A percentile compares a stretch with the other conserved stretches of the same genome.
Conservation (phyloP, 2,329 filamentous ascomycete genomes). For the Karstenula rhodostoma region DNA sequence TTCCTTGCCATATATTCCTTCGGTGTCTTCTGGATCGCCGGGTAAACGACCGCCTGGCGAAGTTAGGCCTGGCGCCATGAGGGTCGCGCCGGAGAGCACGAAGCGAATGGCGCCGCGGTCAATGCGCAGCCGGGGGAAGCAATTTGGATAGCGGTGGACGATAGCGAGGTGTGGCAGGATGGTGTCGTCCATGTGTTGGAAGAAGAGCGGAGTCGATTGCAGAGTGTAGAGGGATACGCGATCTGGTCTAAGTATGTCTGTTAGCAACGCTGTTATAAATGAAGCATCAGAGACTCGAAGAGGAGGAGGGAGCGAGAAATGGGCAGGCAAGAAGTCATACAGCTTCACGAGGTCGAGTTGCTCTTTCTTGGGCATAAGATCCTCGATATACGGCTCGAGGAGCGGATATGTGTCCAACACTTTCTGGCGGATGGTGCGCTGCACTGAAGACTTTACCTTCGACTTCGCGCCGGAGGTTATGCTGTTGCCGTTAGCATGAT, state of each 20-base stretch:
- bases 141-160: slow-evolving; percentile 87
- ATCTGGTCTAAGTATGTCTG: slow-evolving; percentile 68
- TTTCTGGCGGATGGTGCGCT: slow-evolving; percentile 83
- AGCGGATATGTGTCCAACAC: slow-evolving; percentile 86
- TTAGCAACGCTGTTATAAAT: slow-evolving; percentile 17
- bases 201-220: slow-evolving; percentile 83
- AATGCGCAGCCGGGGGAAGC: slow-evolving; percentile 85
- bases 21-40: slow-evolving; percentile 53
- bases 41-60: slow-evolving; percentile 83
- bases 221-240: slow-evolving; percentile 88
- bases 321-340: slow-evolving; percentile 47
- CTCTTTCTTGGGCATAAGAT: slow-evolving; percentile 93
- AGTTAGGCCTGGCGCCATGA: slow-evolving; percentile 96
- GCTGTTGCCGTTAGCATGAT: slow-evolving; percentile 53
- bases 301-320: background rate
- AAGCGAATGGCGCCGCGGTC: slow-evolving; percentile 97
- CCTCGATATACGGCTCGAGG: slow-evolving; percentile 87
- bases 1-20: slow-evolving; percentile 61
- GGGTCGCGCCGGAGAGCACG: slow-evolving; percentile 88
- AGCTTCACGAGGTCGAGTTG: slow-evolving; percentile 91
- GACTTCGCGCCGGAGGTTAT: slow-evolving; percentile 82
- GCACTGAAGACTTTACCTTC: slow-evolving; percentile 96
- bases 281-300: background rate
- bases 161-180: slow-evolving; percentile 88
- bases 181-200: slow-evolving; percentile 79